Evolutionary conservation across 768 basidiomycete genomes (phyloP).

Genomic region (Mycena galericulata): DNA sequence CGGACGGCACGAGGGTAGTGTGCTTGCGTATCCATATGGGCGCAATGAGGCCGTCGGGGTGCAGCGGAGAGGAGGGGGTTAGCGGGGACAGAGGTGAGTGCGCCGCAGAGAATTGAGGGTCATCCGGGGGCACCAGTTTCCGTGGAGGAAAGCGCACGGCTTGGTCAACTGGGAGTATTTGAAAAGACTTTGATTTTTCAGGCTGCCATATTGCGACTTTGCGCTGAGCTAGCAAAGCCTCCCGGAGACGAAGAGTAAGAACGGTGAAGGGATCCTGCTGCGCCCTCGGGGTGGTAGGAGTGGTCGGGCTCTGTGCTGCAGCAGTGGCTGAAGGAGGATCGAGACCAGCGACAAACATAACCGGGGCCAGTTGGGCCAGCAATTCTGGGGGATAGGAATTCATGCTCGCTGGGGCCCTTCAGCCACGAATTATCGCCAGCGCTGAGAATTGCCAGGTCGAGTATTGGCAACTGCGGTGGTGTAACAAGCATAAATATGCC

Average conservation of each 20-base stretch:
- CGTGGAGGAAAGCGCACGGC: conserved; percentile 88
- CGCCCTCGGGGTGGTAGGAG: conserved; percentile 43
- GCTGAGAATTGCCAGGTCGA: background rate
- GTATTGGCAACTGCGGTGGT: too few relatives aligned
- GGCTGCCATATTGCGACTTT: conserved; percentile 80
- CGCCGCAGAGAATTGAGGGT: conserved; percentile 64
- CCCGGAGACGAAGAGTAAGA: conserved; percentile 73
- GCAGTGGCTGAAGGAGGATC: conserved; percentile 48
- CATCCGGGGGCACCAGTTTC: conserved; percentile 74
- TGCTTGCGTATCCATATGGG: conserved; percentile 99
- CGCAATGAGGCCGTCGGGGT: conserved; percentile 96
- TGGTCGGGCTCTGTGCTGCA: conserved; percentile 38
- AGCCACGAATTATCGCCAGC: background rate
- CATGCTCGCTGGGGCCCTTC: conserved; percentile 60
- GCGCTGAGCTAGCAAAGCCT: conserved; percentile 72
- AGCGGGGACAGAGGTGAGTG: conserved; percentile 97
- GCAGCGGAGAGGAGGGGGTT: conserved; percentile 86
- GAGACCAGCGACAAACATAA: conserved; percentile 96
- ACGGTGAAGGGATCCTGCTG: conserved; percentile 70
- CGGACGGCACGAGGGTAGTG: conserved; percentile 89
- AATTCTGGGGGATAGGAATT: conserved; percentile 94
- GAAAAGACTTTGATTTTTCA: conserved; percentile 80
- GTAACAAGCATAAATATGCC: background rate
- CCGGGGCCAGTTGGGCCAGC: conserved; percentile 87
- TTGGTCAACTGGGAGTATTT: conserved; percentile 87